Percentiles rank a stretch among this genome's conserved stretches.
phyloP scores from a whole-genome alignment of 345 rosid species.

The Nephelium lappaceum region DNA sequence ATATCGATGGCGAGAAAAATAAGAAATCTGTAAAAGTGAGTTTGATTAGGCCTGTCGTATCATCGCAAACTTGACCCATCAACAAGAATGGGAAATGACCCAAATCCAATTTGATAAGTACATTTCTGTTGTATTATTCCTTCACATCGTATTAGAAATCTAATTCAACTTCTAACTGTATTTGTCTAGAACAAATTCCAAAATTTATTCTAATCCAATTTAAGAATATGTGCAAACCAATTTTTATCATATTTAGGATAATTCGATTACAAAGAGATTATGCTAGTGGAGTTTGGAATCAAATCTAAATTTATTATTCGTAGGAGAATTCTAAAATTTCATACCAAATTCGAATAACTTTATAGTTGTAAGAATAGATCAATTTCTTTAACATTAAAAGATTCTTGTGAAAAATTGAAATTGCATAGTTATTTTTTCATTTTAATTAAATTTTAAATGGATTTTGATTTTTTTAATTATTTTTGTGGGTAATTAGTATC shows the following conservation, averaged over 20 bases:
- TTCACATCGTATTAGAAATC: neutral
- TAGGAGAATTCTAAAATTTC: neutral
- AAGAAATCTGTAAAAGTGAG: too few species aligned
- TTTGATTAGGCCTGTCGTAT: neutral
- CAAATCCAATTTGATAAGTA: slow-evolving; percentile 11
- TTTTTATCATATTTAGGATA: neutral
- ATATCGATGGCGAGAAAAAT: neutral
- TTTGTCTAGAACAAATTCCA: neutral
- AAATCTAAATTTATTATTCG: neutral
- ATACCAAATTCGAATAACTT: too few species aligned
- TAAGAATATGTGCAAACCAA: neutral
- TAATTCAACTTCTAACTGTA: neutral
- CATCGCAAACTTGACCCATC: neutral
- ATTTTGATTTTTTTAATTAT: too few species aligned
- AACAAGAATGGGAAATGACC: neutral
- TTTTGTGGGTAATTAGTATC: too few species aligned
- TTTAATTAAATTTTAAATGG: too few species aligned
- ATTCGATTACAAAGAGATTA: neutral
- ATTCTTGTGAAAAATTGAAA: too few species aligned
- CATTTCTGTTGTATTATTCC: neutral
- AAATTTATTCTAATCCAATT: neutral
- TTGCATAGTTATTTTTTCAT: too few species aligned
- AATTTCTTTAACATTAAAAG: neutral
- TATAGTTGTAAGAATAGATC: neutral
- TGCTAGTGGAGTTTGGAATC: neutral